Base-by-base conservation (phyloP, 2,329 filamentous ascomycete species). In the Eutypella sp. region DNA sequence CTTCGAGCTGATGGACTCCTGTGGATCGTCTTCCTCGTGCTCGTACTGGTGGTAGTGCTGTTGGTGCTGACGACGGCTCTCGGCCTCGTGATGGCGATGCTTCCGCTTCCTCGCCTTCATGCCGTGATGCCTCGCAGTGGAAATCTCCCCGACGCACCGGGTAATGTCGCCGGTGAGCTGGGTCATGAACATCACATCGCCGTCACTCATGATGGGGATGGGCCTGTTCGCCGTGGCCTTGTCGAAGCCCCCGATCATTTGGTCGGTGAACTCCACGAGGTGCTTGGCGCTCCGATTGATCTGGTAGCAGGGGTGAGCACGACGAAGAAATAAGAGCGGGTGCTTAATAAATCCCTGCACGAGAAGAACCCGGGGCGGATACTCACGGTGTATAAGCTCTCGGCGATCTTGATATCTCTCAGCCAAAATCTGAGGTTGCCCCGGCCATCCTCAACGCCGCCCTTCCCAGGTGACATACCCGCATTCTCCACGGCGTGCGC, bases 141-240 rank as follows among this genome's bases (percentile, higher is more conserved):
- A 42, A 29, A 52, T 52, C n/a, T 44, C 42, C 23, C 45, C 40
- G 4, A 50, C 50, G 46, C 45, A 39, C 27, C 50, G 50, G 22
- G 43, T 29, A 27, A 52, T 52, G 13, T 52, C 50, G 34, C 42
- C 45, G 16, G 50, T 48, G 5, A 52, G 50, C 48, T 50, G 45
- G 11, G 50, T 50, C 50, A 52, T 52, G 44, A 50, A 52, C 29
- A 48, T 36, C n/a, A 52, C 40, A 23, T 52, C 50, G 19, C 50
- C 45, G 25, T 52, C 48, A 29, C 44, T 48, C 48, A 52, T 52
- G 3, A 52, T 41, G 4, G 48, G 42, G 29, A 52, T 31, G 15
- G 50, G 50, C 2, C 39, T 40, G 18, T 20, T 37, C n/a, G 16
- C 18, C n/a, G 34, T 10, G 34, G 18, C 7, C 18, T 37, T 4